Evolutionary conservation across 495 filamentous ascomycete genomes (phyloP), one percentile per base, ranked within the genome.

Genomic region (Aspergillus sparsus): DNA sequence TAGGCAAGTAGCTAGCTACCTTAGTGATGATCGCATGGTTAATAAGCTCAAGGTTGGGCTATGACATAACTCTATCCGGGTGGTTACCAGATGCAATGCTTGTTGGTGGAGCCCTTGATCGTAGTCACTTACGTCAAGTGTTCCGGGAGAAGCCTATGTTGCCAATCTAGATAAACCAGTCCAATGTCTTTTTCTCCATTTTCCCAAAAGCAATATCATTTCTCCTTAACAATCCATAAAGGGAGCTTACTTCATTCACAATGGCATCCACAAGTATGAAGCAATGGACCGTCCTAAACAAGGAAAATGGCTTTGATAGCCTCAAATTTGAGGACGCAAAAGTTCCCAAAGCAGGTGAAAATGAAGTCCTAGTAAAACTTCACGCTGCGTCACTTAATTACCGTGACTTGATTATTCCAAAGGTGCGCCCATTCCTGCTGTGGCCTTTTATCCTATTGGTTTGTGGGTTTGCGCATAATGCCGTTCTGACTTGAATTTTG

Each of bases 371-470:
- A n/a, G 85, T 96, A 66, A 87, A 87, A 73, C 76, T 93, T 12
- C 78, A 86, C 56, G 89, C 82, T 18, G 88, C 84, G 1, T 92
- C 91, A 2, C 77, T 96, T 55, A 95, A 96, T 71, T 96, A 89
- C 74, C 85, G 91, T 54, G 91, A 94, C 66, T 74, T 93, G 52
- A 82, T 89, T 61, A 92, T 96, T 62, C 83, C 89, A 6, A 80
- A 80, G 78, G 86, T 84, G 71, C 16, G 61, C 42, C 44, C 10
- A 27, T 13, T n/a, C 7, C n/a, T 5, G 1, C 5, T 41, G 16
- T 5, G 31, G 21, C 10, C 7, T 34, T 6, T 35, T 32, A 16
- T 7, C 6, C n/a, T 21, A 15, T 7, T 16, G 44, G 44, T 42
- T 15, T 13, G 11, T 13, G 44, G 21, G 21, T 27, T 27, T 27